Conservation (phyloP, 1,139 yeast genomes). For the Scheffersomyces illinoinensis region DNA sequence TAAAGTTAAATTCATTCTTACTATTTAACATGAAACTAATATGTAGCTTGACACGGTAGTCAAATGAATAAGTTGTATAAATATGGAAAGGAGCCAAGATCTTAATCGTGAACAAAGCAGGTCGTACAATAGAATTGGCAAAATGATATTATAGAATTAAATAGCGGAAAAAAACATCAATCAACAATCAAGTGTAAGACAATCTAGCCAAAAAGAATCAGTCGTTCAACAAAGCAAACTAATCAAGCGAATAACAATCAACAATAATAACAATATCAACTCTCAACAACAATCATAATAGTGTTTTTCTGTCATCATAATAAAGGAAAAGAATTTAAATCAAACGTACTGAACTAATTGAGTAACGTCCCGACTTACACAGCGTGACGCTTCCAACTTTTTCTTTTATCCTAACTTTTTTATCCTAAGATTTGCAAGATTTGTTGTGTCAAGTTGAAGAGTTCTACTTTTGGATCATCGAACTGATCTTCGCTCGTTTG, state of each 20-base stretch:
- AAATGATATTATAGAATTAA: neutral
- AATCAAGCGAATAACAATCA: neutral
- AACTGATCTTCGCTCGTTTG: slow-evolving; percentile 34
- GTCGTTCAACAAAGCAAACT: neutral
- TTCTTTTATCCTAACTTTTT: neutral
- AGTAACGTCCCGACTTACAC: neutral
- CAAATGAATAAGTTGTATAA: neutral
- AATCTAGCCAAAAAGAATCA: neutral
- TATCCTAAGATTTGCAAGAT: slow-evolving; percentile 57
- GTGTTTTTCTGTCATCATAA: neutral
- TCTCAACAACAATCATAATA: neutral
- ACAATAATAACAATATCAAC: neutral
- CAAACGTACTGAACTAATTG: neutral
- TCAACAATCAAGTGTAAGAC: neutral
- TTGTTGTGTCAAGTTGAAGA: slow-evolving; percentile 78
- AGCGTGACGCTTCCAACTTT: neutral
- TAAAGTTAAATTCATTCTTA: neutral
- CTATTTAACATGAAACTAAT: neutral
- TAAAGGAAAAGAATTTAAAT: neutral
- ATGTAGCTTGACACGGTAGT: neutral
- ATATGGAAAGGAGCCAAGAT: neutral
- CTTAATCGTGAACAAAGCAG: neutral
- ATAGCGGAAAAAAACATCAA: neutral
- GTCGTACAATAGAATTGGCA: neutral
- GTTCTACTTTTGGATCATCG: slow-evolving; percentile 70